Evolutionary conservation across 225 moss, liverwort and hornwort species (phyloP).

Genomic region (Polytrichum commune): DNA sequence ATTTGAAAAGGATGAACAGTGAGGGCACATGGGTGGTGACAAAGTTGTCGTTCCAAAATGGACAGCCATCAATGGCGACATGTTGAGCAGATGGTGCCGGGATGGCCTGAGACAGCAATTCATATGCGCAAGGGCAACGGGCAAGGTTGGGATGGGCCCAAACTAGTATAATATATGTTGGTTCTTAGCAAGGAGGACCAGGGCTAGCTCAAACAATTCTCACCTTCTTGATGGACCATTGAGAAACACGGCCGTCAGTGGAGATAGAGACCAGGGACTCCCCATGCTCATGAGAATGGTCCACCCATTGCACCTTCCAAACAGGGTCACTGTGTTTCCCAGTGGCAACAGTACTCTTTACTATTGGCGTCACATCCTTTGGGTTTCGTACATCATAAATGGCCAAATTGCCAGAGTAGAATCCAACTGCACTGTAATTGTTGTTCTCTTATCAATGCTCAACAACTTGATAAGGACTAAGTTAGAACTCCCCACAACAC

Average conservation of each 20-base stretch:
- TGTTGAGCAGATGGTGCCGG: too few relatives aligned
- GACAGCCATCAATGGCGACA: too few relatives aligned
- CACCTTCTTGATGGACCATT: conserved; percentile 95
- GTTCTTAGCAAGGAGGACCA: neutral
- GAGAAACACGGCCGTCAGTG: conserved; percentile 93
- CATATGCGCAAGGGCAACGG: too few relatives aligned
- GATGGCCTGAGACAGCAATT: too few relatives aligned
- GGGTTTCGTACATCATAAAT: conserved; percentile 88
- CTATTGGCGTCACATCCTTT: conserved; percentile 71
- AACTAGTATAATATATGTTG: too few relatives aligned
- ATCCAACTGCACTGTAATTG: conserved; percentile 60
- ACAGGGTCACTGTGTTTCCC: conserved; percentile 90
- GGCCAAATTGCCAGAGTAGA: conserved; percentile 84
- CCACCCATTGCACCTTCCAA: conserved; percentile 96
- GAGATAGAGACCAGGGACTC: conserved; percentile 87
- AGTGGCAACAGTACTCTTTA: conserved; percentile 70
- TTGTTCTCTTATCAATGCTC: too few relatives aligned
- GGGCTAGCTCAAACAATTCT: neutral
- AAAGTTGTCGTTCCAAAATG: too few relatives aligned
- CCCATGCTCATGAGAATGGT: conserved; percentile 75
- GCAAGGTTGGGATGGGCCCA: too few relatives aligned
- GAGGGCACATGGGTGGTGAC: too few relatives aligned
- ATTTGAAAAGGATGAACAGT: too few relatives aligned
- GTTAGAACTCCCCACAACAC: too few relatives aligned
- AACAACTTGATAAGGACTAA: too few relatives aligned